Conservation (phyloP, 75 land plant species). For the Pinus taeda region DNA sequence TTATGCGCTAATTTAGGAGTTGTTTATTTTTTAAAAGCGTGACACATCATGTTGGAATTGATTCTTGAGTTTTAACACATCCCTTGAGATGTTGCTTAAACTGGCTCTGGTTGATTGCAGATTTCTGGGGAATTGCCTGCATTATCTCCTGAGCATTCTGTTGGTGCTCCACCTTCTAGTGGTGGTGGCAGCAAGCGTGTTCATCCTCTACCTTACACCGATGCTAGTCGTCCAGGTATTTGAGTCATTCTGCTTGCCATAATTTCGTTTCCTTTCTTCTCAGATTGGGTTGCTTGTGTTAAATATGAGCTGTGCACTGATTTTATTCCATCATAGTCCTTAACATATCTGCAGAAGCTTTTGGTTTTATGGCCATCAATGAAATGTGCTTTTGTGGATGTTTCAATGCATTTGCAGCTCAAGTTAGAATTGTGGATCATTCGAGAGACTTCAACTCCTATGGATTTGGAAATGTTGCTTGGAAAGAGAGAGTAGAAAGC, state of each 20-base stretch:
- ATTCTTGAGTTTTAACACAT: neutral
- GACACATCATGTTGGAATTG: neutral
- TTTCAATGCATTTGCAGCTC: slow-evolving; percentile 11
- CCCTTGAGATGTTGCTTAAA: neutral
- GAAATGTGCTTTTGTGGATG: neutral
- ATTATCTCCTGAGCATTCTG: slow-evolving; percentile 66
- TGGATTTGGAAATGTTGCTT: slow-evolving; percentile 35
- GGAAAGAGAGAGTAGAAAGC: slow-evolving; percentile 41
- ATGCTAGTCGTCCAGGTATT: slow-evolving; percentile 26
- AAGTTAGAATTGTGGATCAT: slow-evolving; percentile 21
- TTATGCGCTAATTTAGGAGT: neutral
- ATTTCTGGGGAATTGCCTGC: slow-evolving; percentile 70
- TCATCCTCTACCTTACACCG: slow-evolving; percentile 43
- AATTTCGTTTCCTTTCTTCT: neutral
- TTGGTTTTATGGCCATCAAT: neutral
- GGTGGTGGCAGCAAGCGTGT: slow-evolving; percentile 49
- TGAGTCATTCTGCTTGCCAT: neutral
- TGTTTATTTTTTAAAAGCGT: neutral
- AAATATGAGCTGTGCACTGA: neutral
- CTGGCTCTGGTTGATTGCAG: slow-evolving; percentile 21
- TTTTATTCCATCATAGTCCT: neutral
- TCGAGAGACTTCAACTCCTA: slow-evolving; percentile 16
- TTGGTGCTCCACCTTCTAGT: slow-evolving; percentile 53
- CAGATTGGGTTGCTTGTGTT: neutral
- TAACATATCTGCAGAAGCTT: neutral